phyloP scores from a whole-genome alignment of 129 eudicot genomes.

The Chrysanthemum makinoi region DNA sequence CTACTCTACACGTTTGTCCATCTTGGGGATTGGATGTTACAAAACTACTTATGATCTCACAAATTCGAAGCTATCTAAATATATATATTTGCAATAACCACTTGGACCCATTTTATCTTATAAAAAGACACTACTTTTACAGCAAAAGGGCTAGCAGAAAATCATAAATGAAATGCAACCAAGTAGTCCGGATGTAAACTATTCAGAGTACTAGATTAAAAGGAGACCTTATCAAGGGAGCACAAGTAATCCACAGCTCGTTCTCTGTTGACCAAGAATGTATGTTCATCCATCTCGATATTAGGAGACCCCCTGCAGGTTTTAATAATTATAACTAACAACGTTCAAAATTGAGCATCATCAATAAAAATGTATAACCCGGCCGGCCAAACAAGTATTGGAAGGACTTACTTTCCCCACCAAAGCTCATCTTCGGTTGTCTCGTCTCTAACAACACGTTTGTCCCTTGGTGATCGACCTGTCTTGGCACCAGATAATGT shows the following conservation, averaged over 20 bases:
- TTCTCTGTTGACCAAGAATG: conserved; percentile 90
- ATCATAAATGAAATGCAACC: neutral
- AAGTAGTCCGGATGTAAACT: neutral
- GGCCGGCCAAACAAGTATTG: neutral
- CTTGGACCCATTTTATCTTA: neutral
- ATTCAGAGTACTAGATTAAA: neutral
- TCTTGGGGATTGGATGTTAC: neutral
- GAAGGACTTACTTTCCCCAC: conserved; percentile 89
- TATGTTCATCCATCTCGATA: conserved; percentile 94
- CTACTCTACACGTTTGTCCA: no score
- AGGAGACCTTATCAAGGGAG: conserved; percentile 84
- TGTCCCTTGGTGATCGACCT: conserved; percentile 89
- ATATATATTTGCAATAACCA: neutral
- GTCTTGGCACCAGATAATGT: conserved; percentile 97
- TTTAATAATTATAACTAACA: no score
- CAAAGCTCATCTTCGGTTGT: conserved; percentile 73
- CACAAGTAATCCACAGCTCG: conserved; percentile 93
- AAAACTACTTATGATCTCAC: neutral
- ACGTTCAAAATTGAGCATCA: neutral
- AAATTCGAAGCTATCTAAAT: no score
- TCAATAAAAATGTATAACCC: no score
- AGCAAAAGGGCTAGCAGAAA: no score
- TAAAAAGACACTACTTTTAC: neutral
- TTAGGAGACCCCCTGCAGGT: conserved; percentile 88
- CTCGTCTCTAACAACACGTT: conserved; percentile 88